These are phyloP conservation scores for Pythium vanterpoolii DNA, from an alignment of 352 stramenopile genomes.

Conservation along the genomic window DNA sequence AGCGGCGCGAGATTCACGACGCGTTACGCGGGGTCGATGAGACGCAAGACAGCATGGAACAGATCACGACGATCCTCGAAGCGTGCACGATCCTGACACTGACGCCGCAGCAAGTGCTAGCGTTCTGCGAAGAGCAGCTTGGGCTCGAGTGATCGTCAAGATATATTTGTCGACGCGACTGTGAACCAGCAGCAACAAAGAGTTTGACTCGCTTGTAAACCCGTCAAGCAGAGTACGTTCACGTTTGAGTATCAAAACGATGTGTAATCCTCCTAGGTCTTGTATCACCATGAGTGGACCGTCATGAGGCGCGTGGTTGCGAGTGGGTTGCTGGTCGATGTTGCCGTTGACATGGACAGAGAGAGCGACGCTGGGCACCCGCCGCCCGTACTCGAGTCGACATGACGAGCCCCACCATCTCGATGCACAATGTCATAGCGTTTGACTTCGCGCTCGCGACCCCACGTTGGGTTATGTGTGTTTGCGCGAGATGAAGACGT, in stretches of 20 bases:
- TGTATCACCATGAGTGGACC: slow-evolving; percentile 7
- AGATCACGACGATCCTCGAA: slow-evolving; percentile 71
- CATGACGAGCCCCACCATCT: slow-evolving; percentile 16
- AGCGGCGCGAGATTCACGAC: slow-evolving; percentile 41
- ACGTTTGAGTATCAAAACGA: neutral
- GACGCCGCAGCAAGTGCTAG: slow-evolving; percentile 39
- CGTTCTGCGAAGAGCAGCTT: slow-evolving; percentile 20
- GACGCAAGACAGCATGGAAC: slow-evolving; percentile 31
- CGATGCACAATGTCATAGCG: slow-evolving; percentile 14
- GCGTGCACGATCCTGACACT: slow-evolving; percentile 52
- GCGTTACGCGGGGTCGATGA: slow-evolving; percentile 31
- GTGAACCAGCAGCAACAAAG: neutral
- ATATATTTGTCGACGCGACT: neutral
- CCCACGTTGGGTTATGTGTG: neutral
- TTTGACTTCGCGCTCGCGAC: neutral
- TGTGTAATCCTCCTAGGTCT: neutral
- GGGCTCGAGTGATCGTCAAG: slow-evolving; percentile 3
- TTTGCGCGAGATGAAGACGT: neutral
- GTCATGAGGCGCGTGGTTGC: slow-evolving; percentile 40
- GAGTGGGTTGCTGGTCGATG: slow-evolving; percentile 24
- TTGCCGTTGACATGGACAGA: slow-evolving; percentile 44
- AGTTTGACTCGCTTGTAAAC: neutral
- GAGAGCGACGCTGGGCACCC: neutral
- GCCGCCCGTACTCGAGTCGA: neutral
- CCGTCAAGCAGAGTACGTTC: neutral